Percentiles rank a stretch among this genome's conserved stretches.
Conservation (phyloP, 345 rosid genomes). For the Psidium friedrichsthalianum region DNA sequence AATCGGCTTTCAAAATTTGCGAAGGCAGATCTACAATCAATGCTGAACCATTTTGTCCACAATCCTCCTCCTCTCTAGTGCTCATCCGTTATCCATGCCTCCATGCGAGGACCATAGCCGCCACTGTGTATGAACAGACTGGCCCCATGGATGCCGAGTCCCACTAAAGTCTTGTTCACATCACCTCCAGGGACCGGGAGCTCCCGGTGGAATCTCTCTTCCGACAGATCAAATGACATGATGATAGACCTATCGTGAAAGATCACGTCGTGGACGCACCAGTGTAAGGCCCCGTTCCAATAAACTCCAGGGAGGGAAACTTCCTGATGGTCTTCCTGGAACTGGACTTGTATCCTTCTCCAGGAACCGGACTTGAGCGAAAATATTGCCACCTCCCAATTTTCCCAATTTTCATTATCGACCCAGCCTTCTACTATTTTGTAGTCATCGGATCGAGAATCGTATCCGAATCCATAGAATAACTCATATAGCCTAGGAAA, state of each 20-base stretch:
- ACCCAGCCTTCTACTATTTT: neutral
- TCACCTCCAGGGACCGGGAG: neutral
- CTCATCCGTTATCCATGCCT: conserved; percentile 3
- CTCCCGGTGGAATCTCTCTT: neutral
- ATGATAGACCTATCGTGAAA: neutral
- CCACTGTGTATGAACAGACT: neutral
- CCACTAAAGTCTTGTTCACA: neutral
- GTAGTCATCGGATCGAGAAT: neutral
- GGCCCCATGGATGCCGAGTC: neutral
- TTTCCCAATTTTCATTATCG: too few relatives aligned
- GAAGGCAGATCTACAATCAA: too few relatives aligned
- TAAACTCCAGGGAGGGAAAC: neutral
- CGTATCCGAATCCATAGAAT: conserved; percentile 1
- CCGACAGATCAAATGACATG: neutral
- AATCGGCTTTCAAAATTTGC: too few relatives aligned
- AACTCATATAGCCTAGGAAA: too few relatives aligned
- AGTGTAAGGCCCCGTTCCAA: conserved; percentile 1
- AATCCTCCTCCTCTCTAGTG: neutral
- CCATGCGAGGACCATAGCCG: fast-evolving
- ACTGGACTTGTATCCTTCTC: neutral
- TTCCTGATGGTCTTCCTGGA: too few relatives aligned
- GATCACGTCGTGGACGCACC: neutral
- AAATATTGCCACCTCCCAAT: neutral
- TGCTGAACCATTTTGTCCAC: neutral
- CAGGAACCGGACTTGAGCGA: neutral